These are phyloP conservation scores for Sungouiozyma intestinalis DNA, from an alignment of 805 yeast genomes.

Conservation along the genomic window DNA sequence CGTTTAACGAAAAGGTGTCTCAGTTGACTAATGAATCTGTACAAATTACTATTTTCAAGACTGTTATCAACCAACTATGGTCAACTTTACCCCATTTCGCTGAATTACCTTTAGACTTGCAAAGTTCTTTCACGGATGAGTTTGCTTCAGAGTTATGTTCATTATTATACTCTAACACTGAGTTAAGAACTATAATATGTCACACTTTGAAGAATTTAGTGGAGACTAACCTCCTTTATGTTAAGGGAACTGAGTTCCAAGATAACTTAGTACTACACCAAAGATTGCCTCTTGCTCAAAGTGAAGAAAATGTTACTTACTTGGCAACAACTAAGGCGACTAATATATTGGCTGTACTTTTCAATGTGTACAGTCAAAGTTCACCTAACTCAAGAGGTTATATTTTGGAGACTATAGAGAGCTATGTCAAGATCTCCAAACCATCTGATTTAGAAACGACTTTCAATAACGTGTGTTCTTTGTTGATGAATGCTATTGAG, in stretches of 20 bases:
- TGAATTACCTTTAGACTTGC: constrained; percentile 72
- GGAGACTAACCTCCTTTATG: constrained; percentile 52
- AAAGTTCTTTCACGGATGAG: constrained; percentile 50
- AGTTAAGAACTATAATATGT: constrained; percentile 72
- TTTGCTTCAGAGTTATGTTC: constrained; percentile 74
- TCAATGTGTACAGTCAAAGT: constrained; percentile 90
- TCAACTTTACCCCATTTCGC: constrained; percentile 81
- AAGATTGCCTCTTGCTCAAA: constrained; percentile 45
- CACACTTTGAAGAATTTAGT: constrained; percentile 69
- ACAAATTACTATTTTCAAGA: constrained; percentile 67
- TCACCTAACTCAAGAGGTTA: constrained; percentile 73
- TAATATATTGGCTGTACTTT: constrained; percentile 74
- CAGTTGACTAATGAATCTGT: constrained; percentile 44
- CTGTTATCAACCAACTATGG: constrained; percentile 89
- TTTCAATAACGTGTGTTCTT: constrained; percentile 75
- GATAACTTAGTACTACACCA: constrained; percentile 50
- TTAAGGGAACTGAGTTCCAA: constrained; percentile 42
- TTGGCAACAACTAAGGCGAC: constrained; percentile 50
- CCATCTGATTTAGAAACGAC: constrained; percentile 58
- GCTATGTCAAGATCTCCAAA: constrained; percentile 61
- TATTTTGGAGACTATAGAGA: constrained; percentile 77
- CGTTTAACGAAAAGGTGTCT: constrained; percentile 41
- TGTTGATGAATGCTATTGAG: constrained; percentile 66
- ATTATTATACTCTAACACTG: constrained; percentile 62
- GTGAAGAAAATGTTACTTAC: constrained; percentile 50